Evolutionary conservation across 2,329 filamentous ascomycete genomes (phyloP), one percentile per base, ranked within the genome.

Genomic region (Raffaelea arxii): DNA sequence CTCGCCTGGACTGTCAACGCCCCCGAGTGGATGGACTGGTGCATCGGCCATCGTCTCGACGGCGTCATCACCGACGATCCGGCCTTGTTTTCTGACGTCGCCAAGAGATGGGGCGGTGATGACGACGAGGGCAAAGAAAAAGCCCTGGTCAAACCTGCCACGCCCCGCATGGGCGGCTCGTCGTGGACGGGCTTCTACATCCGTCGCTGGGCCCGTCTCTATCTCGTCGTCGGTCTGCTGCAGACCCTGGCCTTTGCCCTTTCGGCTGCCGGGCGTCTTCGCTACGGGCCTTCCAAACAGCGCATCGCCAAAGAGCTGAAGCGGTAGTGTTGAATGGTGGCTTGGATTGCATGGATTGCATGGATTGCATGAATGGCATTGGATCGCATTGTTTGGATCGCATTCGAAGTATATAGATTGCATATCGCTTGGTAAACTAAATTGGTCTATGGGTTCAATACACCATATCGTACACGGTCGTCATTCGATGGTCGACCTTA

Each of bases 1-100:
- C 82, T 84, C 56, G 75, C 80, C 1, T 97, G 91, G 91, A 96
- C 90, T 0, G 85, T 95, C 43, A 95, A 97, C 60, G 75, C 84
- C 14, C 75, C 78, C 51, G 70, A 72, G 43, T 77, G 80, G 64
- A 96, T 97, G 90, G 75, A 80, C 55, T 95, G 88, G 87, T 75
- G 79, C 52, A 78, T 94, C 27, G 64, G 71, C 24, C 66, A 75
- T 37, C 56, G 55, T 23, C 67, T 94, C 1, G 86, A 94, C 55
- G 90, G 86, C 1, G 83, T 95, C 4, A 81, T 95, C 45, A 94
- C 89, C 0, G 90, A 96, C 58, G 81, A 95, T 54, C 86, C 86
- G 1, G 75, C 75, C 58, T 63, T 75, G 53, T 91, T 81, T 57
- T 59, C 80, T 22, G 74, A 82, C 39, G 72, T 87, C 2, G 78